Evolutionary conservation across 1,284 basidiomycete genomes (phyloP).

Genomic region (Irpex lacteus): DNA sequence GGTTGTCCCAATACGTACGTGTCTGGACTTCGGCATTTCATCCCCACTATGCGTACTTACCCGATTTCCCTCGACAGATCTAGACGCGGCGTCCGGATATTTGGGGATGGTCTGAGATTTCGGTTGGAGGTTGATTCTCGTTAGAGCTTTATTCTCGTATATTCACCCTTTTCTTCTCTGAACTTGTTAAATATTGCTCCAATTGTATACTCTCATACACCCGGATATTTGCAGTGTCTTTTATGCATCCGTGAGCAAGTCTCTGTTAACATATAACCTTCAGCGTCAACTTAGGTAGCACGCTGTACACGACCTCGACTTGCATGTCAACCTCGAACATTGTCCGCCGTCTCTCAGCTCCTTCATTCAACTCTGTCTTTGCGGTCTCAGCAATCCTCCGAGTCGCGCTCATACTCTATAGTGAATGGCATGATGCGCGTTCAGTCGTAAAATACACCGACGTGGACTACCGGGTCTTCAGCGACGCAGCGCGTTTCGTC

Average conservation of each 20-base stretch:
- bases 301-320: not conserved
- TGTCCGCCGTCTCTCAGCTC: constrained; percentile 20
- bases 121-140: not conserved
- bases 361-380: constrained; percentile 54
- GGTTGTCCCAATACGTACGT: constrained; percentile 95
- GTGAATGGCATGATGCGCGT: constrained; percentile 83
- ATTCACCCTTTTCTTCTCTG: not conserved
- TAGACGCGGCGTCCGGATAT: not conserved
- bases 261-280: too few relatives aligned
- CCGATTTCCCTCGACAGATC: not conserved
- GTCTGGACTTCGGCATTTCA: not conserved
- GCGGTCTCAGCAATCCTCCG: constrained; percentile 58
- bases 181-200: not conserved
- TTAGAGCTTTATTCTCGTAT: not conserved
- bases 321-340: constrained; percentile 6
- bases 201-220: not conserved
- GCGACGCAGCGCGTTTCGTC: constrained; percentile 81
- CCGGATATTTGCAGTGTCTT: not conserved
- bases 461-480: constrained; percentile 95
- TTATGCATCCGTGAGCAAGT: too few relatives aligned
- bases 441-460: constrained; percentile 95
- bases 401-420: constrained; percentile 74
- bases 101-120: not conserved
- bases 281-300: too few relatives aligned
- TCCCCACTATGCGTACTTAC: not conserved